phyloP scores from a whole-genome alignment of 169 alveolate genomes.

The Plasmodium cynomolgi region DNA sequence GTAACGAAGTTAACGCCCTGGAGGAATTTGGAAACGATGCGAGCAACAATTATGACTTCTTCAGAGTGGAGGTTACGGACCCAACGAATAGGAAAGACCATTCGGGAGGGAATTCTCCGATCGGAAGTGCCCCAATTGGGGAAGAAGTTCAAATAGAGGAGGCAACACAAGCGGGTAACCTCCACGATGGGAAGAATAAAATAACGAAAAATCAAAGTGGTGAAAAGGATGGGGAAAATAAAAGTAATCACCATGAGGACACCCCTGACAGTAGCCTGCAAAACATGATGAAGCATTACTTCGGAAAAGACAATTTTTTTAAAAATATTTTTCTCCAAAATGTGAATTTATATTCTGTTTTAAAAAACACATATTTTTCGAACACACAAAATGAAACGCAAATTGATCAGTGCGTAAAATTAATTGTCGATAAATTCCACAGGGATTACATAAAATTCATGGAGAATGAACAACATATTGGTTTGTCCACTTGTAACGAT shows the following conservation, averaged over 20 bases:
- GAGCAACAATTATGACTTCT: conserved; percentile 8
- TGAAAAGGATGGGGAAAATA: not conserved
- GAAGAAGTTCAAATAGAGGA: not conserved
- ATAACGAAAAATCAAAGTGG: not conserved
- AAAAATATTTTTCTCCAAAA: conserved; percentile 35
- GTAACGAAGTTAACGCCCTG: conserved; percentile 17
- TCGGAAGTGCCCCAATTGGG: not conserved
- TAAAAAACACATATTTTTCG: conserved; percentile 28
- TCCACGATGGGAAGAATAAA: not conserved
- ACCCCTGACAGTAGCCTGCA: not conserved
- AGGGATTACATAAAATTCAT: conserved; percentile 16
- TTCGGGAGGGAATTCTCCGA: not conserved
- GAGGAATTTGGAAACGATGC: not conserved
- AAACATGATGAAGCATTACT: conserved; percentile 37
- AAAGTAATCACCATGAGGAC: not conserved
- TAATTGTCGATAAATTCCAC: conserved; percentile 9
- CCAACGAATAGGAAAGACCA: not conserved
- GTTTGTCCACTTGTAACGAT: not conserved
- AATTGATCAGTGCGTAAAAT: conserved; percentile 4
- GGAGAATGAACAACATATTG: not conserved
- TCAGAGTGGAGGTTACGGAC: not conserved
- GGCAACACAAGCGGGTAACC: not conserved
- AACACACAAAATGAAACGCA: not conserved
- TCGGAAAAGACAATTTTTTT: conserved; percentile 9
- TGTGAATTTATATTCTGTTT: conserved; percentile 38